Percentiles rank a stretch among this genome's conserved stretches.
These are phyloP conservation scores for Gossypium sturtianum DNA, from an alignment of 345 rosid species.

Conservation along the genomic window DNA sequence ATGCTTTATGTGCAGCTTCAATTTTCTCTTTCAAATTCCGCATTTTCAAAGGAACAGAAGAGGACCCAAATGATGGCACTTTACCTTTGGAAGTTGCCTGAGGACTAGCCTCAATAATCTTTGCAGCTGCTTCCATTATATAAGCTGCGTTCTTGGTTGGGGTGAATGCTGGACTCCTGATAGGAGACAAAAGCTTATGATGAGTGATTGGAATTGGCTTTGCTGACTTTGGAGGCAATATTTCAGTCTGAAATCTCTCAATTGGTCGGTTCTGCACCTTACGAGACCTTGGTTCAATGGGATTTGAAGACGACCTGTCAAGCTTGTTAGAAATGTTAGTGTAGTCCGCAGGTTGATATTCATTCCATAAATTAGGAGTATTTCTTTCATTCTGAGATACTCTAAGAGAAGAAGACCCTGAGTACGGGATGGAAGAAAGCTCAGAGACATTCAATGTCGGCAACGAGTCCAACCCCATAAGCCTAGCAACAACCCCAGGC, in stretches of 20 bases:
- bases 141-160: slow-evolving; percentile 47
- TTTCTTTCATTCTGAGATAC: slow-evolving; percentile 26
- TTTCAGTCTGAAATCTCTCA: slow-evolving; percentile 77
- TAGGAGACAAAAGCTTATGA: slow-evolving; percentile 74
- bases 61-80: slow-evolving; percentile 36
- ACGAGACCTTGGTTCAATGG: slow-evolving; percentile 30
- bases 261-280: slow-evolving; percentile 46
- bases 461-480: slow-evolving; percentile 91
- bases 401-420: slow-evolving; percentile 26
- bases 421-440: slow-evolving; percentile 32
- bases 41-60: slow-evolving; percentile 69
- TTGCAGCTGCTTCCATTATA: slow-evolving; percentile 77
- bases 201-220: slow-evolving; percentile 53
- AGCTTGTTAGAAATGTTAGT: slow-evolving; percentile 25
- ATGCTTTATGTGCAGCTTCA: slow-evolving; percentile 50
- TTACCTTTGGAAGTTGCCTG: slow-evolving; percentile 31
- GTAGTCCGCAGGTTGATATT: slow-evolving; percentile 36
- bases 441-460: slow-evolving; percentile 47
- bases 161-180: slow-evolving; percentile 52
- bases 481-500: slow-evolving; percentile 90
- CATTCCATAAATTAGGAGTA: slow-evolving; percentile 31
- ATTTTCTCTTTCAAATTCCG: slow-evolving; percentile 70
- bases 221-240: slow-evolving; percentile 69
- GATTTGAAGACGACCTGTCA: slow-evolving; percentile 31
- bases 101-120: slow-evolving; percentile 73